A percentile compares a stretch with the other conserved stretches of the same genome.
phyloP scores from a whole-genome alignment of 345 rosid genomes.

The Eucalyptus brandiana region DNA sequence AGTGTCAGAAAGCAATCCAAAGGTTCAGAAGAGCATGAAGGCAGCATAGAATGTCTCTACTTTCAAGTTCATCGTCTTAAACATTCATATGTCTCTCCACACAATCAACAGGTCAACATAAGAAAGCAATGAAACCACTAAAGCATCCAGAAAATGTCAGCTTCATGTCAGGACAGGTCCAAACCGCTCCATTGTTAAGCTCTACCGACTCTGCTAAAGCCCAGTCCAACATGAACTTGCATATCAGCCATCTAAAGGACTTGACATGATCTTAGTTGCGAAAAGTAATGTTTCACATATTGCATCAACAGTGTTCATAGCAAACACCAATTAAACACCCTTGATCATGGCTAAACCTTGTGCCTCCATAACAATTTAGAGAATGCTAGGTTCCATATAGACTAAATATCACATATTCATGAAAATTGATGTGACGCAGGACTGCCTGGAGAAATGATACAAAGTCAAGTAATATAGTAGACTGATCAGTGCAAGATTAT shows the following conservation, averaged over 20 bases:
- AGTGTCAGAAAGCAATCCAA: neutral
- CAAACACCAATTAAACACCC: neutral
- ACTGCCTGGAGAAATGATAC: neutral
- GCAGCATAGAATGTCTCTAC: neutral
- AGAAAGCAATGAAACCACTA: neutral
- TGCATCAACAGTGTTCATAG: neutral
- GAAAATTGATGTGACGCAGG: neutral
- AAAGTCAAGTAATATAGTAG: neutral
- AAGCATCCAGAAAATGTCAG: neutral
- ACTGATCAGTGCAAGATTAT: slow-evolving; percentile 8
- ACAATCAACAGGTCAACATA: neutral
- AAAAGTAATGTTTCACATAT: too few relatives aligned
- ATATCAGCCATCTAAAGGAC: neutral
- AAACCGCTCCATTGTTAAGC: neutral
- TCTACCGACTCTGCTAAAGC: neutral
- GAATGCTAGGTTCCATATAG: neutral
- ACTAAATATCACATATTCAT: neutral
- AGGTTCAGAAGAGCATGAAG: neutral
- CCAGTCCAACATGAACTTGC: neutral
- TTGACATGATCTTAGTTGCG: too few relatives aligned
- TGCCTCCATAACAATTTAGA: too few relatives aligned
- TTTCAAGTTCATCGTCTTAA: neutral
- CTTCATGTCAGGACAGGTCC: neutral
- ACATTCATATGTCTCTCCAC: neutral
- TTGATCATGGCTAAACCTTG: too few relatives aligned